A percentile compares a stretch with the other conserved stretches of the same genome.
These are phyloP conservation scores for Coemansia sp. DNA, from an alignment of 192 early-diverging fungal genomes.

Conservation along the genomic window DNA sequence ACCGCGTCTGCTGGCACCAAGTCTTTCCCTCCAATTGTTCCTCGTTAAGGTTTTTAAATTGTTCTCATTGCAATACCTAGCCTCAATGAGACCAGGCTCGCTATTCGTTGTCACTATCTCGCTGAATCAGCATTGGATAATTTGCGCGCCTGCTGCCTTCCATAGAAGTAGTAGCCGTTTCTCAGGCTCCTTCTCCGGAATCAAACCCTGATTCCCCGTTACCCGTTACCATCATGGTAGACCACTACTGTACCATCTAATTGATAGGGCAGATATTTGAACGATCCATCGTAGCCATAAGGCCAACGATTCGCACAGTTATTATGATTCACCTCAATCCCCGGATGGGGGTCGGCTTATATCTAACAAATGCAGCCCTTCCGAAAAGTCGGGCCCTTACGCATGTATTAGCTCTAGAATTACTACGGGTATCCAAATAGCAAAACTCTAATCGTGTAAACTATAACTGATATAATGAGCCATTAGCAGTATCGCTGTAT, in stretches of 20 bases:
- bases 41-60: constrained; percentile 53
- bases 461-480: constrained; percentile 87
- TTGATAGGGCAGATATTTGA: constrained; percentile 88
- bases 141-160: constrained; percentile 63
- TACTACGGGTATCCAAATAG: constrained; percentile 80
- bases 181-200: constrained; percentile 61
- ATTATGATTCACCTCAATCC: constrained; percentile 66
- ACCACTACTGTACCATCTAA: constrained; percentile 78
- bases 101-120: constrained; percentile 58
- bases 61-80: constrained; percentile 55
- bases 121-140: constrained; percentile 58
- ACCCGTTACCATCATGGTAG: constrained; percentile 77
- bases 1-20: constrained; percentile 56
- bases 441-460: constrained; percentile 76
- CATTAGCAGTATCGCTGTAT: constrained; percentile 76
- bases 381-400: constrained; percentile 63
- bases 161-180: constrained; percentile 64
- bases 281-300: constrained; percentile 73
- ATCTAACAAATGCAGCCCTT: constrained; percentile 76
- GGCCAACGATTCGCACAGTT: constrained; percentile 73
- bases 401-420: constrained; percentile 80
- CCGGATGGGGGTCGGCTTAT: constrained; percentile 57
- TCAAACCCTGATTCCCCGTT: constrained; percentile 69
- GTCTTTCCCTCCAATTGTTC: constrained; percentile 59
- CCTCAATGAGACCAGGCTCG: constrained; percentile 39